Evolutionary conservation across 2,329 filamentous ascomycete genomes (phyloP), one percentile per base, ranked within the genome.

Genomic region (Fonsecaea multimorphosa): DNA sequence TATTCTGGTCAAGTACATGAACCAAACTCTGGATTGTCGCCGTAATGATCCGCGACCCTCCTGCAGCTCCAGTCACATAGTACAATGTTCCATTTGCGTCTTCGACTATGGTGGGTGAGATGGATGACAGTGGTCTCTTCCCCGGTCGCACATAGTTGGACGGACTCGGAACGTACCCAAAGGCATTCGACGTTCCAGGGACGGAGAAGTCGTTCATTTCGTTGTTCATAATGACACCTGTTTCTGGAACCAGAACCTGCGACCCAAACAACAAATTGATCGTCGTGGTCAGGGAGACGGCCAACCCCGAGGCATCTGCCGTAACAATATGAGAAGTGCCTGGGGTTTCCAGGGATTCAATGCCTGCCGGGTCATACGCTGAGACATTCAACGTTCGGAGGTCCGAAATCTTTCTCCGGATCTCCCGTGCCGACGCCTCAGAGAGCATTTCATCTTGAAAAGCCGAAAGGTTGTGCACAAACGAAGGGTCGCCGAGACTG

Each of bases 261-360:
- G 88, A 89, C 53, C 94, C 94, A 72, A 96, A 98, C 2, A 95
- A 83, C 3, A 95, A 83, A 77, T 97, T 97, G 63, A 97, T 82
- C 0, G 94, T 97, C 0, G 92, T 95, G 0, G 93, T 97, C 12
- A 93, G 83, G 1, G 91, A 90, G 38, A 96, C 85, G 1, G 92
- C 88, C 76, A 97, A 82, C 6, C 93, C 93, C 0, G 85, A 83
- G 7, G 78, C 77, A 76, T 97, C 94, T 0, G 89, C 87, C 0
- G 91, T 83, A 0, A 91, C 80, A 40, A 83, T 74, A 58, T 84
- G 83, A 0, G 83, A 84, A 4, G 84, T 86, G 52, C 84, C 84
- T 4, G 79, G 79, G 70, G 88, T 90, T 2, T 90, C 85, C 16
- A 91, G 82, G 4, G 85, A 84, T 74, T 90, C 90, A 12, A 91